Conservation (phyloP, 2,329 filamentous ascomycete genomes). For the Phialophora verrucosa region DNA sequence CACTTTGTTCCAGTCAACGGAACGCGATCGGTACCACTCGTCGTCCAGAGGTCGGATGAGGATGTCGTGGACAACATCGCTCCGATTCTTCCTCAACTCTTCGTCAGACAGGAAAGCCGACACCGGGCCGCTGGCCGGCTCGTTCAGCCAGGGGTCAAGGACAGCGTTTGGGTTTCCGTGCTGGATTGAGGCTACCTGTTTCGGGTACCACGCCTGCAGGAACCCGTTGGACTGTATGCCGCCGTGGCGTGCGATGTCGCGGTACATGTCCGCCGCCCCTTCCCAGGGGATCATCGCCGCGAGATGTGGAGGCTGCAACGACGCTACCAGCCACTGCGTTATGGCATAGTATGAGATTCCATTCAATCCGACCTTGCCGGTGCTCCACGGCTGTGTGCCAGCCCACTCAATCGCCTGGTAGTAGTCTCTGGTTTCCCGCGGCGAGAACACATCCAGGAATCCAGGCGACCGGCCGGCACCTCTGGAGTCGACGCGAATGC, state of each 20-base stretch:
- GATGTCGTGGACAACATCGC: constrained; percentile 53
- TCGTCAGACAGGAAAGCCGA: constrained; percentile 43
- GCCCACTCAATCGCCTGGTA: constrained; percentile 54
- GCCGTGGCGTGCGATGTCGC: constrained; percentile 63
- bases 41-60: constrained; percentile 63
- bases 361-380: constrained; percentile 51
- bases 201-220: constrained; percentile 59
- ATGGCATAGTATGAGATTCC: constrained; percentile 54
- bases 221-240: constrained; percentile 65
- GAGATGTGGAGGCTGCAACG: constrained; percentile 50
- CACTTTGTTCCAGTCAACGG: constrained; percentile 68
- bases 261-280: constrained; percentile 54
- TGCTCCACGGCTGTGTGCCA: constrained; percentile 53
- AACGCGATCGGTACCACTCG: constrained; percentile 67
- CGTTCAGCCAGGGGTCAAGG: constrained; percentile 45
- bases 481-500: constrained; percentile 42
- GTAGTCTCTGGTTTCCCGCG: constrained; percentile 54
- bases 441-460: constrained; percentile 48
- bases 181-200: constrained; percentile 66
- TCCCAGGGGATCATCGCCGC: constrained; percentile 57
- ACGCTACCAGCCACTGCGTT: constrained; percentile 52
- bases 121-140: constrained; percentile 58
- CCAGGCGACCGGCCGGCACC: constrained; percentile 41
- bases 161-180: constrained; percentile 60
- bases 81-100: constrained; percentile 46